Evolutionary conservation across 495 filamentous ascomycete genomes (phyloP).

Genomic region (Lepraria neglecta): DNA sequence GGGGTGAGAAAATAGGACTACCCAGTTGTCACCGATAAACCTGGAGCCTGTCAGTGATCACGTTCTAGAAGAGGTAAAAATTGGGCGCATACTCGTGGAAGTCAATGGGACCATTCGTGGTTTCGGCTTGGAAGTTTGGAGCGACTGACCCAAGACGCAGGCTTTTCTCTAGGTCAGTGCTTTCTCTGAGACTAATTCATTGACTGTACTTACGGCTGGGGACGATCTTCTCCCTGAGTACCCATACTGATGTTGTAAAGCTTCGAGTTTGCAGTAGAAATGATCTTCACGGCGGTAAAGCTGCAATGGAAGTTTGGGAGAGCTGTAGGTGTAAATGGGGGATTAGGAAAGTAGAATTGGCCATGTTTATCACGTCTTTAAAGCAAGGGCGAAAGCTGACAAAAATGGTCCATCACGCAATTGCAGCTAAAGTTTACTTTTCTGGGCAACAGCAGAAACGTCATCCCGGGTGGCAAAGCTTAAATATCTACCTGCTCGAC

Average conservation of each 20-base stretch:
- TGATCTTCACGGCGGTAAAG: not conserved
- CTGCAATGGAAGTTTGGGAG: too few relatives aligned
- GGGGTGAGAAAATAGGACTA: conserved; percentile 95
- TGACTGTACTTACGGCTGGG: conserved; percentile 24
- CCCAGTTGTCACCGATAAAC: conserved; percentile 91
- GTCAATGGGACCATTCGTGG: conserved; percentile 84
- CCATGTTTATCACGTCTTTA: not conserved
- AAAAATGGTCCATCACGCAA: conserved; percentile 22
- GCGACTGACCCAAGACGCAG: conserved; percentile 86
- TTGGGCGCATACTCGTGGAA: conserved; percentile 64
- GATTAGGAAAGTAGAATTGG: not conserved
- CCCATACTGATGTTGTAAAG: conserved; percentile 1
- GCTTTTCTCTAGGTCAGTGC: conserved; percentile 33
- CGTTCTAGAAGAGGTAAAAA: not conserved
- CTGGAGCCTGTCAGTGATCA: not conserved
- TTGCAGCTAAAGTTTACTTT: conserved; percentile 9
- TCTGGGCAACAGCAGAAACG: conserved; percentile 4
- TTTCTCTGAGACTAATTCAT: not conserved
- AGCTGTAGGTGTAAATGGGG: not conserved
- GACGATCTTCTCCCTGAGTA: conserved; percentile 24
- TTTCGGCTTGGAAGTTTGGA: conserved; percentile 90
- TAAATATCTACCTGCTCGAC: not conserved
- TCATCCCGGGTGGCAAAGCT: conserved; percentile 10
- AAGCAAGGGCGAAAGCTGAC: not conserved
- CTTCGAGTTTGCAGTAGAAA: not conserved